Conservation (phyloP, 2,329 filamentous ascomycete genomes). For the Kalmusia sp. region DNA sequence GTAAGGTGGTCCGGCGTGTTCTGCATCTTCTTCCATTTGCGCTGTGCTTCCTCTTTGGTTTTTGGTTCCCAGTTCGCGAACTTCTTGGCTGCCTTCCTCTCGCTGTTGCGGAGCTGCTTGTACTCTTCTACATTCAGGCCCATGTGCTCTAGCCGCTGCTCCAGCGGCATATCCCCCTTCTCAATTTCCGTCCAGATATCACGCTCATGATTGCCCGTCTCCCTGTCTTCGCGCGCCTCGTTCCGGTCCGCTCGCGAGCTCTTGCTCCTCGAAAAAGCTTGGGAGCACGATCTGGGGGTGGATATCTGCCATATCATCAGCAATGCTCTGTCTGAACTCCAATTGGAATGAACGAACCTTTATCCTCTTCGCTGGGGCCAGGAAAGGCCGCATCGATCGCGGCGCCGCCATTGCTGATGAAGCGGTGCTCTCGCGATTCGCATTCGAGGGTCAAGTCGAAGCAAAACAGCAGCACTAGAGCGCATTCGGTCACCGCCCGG, state of each 20-base stretch:
- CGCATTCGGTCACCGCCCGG: constrained; percentile 31
- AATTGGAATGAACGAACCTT: constrained; percentile 41
- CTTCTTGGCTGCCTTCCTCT: constrained; percentile 28
- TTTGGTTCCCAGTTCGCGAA: constrained; percentile 33
- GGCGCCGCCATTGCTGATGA: constrained; percentile 52
- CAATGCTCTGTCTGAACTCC: neutral
- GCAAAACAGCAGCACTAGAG: constrained; percentile 30
- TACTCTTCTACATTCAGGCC: constrained; percentile 37
- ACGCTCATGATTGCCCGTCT: constrained; percentile 19
- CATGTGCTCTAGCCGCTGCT: constrained; percentile 35
- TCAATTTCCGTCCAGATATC: constrained; percentile 27
- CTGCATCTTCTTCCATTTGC: constrained; percentile 38
- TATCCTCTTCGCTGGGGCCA: constrained; percentile 51
- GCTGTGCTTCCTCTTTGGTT: constrained; percentile 36
- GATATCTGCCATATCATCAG: constrained; percentile 35
- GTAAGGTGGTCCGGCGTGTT: constrained; percentile 38
- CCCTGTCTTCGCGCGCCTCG: constrained; percentile 17
- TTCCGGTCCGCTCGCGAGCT: constrained; percentile 27
- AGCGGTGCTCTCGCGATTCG: constrained; percentile 15
- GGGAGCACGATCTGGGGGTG: constrained; percentile 29
- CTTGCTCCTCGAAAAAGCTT: constrained; percentile 30
- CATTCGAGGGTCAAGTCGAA: constrained; percentile 16
- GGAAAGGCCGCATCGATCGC: constrained; percentile 52
- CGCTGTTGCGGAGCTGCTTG: constrained; percentile 33
- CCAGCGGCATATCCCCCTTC: constrained; percentile 29